Percentiles rank a stretch among this genome's conserved stretches.
Evolutionary conservation across 2,329 filamentous ascomycete genomes (phyloP).

Genomic region (Paecilomyces formosus): DNA sequence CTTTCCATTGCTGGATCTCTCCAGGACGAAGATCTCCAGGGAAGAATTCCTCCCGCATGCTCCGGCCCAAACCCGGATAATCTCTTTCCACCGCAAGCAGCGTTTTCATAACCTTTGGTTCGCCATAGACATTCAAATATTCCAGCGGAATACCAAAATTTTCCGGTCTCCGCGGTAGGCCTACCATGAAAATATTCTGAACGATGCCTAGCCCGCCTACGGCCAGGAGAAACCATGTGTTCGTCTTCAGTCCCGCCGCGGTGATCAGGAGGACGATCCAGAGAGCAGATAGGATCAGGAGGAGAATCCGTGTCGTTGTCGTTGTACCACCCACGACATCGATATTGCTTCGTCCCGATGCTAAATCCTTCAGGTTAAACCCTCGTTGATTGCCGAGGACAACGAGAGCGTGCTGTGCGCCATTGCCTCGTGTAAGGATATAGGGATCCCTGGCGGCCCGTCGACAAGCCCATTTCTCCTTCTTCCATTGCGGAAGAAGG

Average conservation of each 20-base stretch:
- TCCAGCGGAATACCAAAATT: conserved; percentile 23
- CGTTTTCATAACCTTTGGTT: conserved; percentile 25
- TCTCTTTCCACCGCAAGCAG: conserved; percentile 21
- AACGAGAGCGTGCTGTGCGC: conserved; percentile 33
- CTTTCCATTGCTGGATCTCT: not conserved
- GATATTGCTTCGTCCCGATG: conserved; percentile 15
- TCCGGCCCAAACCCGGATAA: conserved; percentile 22
- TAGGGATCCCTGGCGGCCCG: conserved; percentile 19
- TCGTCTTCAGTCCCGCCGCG: conserved; percentile 25
- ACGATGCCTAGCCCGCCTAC: conserved; percentile 35
- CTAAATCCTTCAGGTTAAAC: conserved; percentile 38
- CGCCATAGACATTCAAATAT: conserved; percentile 16
- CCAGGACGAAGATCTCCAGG: conserved; percentile 10
- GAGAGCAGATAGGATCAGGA: conserved; percentile 20
- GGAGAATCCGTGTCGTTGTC: conserved; percentile 12
- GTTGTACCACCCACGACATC: conserved; percentile 2
- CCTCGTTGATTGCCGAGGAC: conserved; percentile 26
- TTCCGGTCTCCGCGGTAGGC: conserved; percentile 16
- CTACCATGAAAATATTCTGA: conserved; percentile 33
- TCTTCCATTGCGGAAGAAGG: conserved; percentile 34
- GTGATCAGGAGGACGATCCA: conserved; percentile 38
- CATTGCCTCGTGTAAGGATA: conserved; percentile 36
- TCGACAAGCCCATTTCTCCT: conserved; percentile 39
- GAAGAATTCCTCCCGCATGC: conserved; percentile 24
- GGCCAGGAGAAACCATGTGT: conserved; percentile 36